Evolutionary conservation across 805 yeast species (phyloP), one percentile per base, ranked within the genome.

Genomic region (Hanseniaspora vineae): DNA sequence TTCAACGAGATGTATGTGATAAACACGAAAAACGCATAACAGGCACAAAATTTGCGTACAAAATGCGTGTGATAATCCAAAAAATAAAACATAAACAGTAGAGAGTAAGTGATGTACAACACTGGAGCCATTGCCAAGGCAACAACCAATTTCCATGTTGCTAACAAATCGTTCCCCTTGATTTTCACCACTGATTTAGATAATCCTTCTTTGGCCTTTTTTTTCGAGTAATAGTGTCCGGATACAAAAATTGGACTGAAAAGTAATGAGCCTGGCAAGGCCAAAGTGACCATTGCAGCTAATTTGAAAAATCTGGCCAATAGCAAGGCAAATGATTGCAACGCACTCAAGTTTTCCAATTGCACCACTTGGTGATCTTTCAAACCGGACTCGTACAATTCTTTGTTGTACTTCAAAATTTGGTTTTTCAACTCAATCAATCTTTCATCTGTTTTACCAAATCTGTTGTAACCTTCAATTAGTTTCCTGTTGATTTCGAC

Each of bases 91-190:
- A 68, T 56, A 18, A 85, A 81, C 14, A 84, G 52, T 2, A 75
- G 61, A 0, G 97, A 87, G 66, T 92, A 92, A 49, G 84, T 69
- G 35, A 80, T 77, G 68, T 90, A 92, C 31, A 92, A 68, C 40
- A 86, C 62, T 2, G 98, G 98, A 0, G 97, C 94, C 47, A 86
- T 67, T 5, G 90, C 94, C 76, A 92, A 75, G 33, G 89, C 80
- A 39, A 90, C 87, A 52, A 92, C 70, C 44, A 92, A 81, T 65
- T 92, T 92, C 98, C 98, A 92, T 1, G 97, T 89, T 1, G 97
- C 97, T 50, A 92, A 76, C 23, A 92, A 97, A 64, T 92, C 98
- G 49, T 80, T 82, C 15, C 95, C 98, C 58, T 80, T 80, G 51
- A 92, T 81, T 62, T 92, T 92, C 19, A 92, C 98, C 0, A 88